Conservation (phyloP, 768 basidiomycete genomes). For the Termitomyces sp. region DNA sequence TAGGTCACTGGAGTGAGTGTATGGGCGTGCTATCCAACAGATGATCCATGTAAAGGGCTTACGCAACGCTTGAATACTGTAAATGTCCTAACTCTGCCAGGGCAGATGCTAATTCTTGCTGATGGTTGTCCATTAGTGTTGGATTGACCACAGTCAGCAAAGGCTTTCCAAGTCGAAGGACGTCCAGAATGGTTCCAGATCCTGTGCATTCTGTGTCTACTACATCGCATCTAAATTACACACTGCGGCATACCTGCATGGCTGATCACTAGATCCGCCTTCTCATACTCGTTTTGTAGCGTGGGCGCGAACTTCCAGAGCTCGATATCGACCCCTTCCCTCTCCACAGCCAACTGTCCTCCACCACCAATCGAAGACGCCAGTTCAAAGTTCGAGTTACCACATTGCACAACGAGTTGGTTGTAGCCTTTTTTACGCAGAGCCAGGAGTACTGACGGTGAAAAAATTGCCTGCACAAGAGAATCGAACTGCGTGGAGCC, state of each 20-base stretch:
- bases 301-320: slow-evolving; percentile 75
- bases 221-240: slow-evolving; percentile 3
- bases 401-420: slow-evolving; percentile 72
- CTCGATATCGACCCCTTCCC: slow-evolving; percentile 51
- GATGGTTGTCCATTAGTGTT: slow-evolving; percentile 89
- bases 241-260: slow-evolving; percentile 73
- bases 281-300: slow-evolving; percentile 59
- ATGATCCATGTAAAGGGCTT: slow-evolving; percentile 24
- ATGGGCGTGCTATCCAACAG: not conserved
- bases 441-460: slow-evolving; percentile 50
- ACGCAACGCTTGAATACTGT: slow-evolving; percentile 55
- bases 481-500: slow-evolving; percentile 86
- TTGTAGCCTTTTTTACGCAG: slow-evolving; percentile 56
- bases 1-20: slow-evolving; percentile 39
- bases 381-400: slow-evolving; percentile 54
- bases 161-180: slow-evolving; percentile 66
- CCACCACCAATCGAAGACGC: slow-evolving; percentile 25
- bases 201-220: slow-evolving; percentile 49
- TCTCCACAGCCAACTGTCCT: slow-evolving; percentile 22
- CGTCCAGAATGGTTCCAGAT: slow-evolving; percentile 92
- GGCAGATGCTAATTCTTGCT: slow-evolving; percentile 79
- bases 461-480: slow-evolving; percentile 60
- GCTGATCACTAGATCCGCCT: slow-evolving; percentile 80
- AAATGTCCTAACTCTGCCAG: slow-evolving; percentile 59
- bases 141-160: slow-evolving; percentile 90